Base-by-base conservation (phyloP, 768 basidiomycete genomes). In the Neoboletus subvelutipes region DNA sequence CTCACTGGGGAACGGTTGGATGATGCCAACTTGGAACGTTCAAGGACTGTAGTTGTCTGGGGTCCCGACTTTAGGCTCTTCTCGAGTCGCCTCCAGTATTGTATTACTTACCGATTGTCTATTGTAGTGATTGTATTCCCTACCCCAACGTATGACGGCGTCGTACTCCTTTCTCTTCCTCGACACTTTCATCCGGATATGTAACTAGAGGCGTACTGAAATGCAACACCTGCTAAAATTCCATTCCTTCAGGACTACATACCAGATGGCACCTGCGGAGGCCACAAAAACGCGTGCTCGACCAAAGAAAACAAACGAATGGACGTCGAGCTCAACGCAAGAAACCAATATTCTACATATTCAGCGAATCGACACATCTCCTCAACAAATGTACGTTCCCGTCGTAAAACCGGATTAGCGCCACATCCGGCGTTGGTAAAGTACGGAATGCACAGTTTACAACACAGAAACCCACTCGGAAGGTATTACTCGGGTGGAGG, bases 91-190 rank as follows among this genome's bases (percentile, higher is more conserved):
- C 26, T 50, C 54, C 52, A 58, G 55, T 65, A 47, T 55, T 71
- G 65, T 67, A 69, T 65, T 55, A 55, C 60, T 62, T 62, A 62
- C 58, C 55, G 41, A 55, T 55, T 53, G 59, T 59, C 57, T 51
- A 59, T 50, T 64, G 55, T 65, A 56, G 57, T 57, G 52, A 58
- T 57, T 57, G 28, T 55, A 58, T 55, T 67, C 40, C 50, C 48
- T 49, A 53, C 29, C 45, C 59, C 43, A 41, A 56, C 28, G 37
- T 29, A 40, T 50, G 40, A 50, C 45, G 24, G 45, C 45, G 56
- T 50, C 52, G 31, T 59, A n/a, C 41, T 43, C 29, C 59, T 45
- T 45, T 45, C 22, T 24, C 46, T 55, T 54, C 50, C 22, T 56
- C 41, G 43, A 40, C 31, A 28, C 50, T 39, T 43, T 43, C 43